These are phyloP conservation scores for Paecilomyces niveus DNA, from an alignment of 2,329 filamentous ascomycete species.

Conservation along the genomic window DNA sequence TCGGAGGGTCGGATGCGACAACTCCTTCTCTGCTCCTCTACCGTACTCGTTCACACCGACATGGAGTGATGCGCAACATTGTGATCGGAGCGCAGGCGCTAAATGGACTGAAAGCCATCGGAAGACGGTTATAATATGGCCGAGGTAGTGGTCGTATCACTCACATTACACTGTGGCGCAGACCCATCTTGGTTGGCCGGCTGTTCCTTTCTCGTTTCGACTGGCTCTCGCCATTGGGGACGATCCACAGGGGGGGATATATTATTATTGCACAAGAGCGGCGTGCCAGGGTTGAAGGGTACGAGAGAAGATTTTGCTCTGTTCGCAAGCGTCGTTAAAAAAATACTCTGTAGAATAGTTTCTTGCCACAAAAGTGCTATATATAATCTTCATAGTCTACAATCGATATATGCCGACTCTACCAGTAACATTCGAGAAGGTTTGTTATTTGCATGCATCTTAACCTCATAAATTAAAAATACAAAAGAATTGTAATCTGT, in stretches of 20 bases:
- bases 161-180: not conserved
- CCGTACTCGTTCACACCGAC: not conserved
- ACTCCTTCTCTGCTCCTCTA: not conserved
- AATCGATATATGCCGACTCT: too few species aligned
- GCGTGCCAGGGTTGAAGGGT: not conserved
- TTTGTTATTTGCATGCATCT: too few species aligned
- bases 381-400: too few species aligned
- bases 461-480: not conserved
- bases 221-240: not conserved
- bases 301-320: not conserved
- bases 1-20: slow-evolving; percentile 9
- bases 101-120: not conserved
- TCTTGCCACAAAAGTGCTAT: too few species aligned
- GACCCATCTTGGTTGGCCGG: not conserved
- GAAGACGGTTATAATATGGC: not conserved
- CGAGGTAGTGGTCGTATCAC: not conserved
- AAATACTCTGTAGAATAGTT: too few species aligned
- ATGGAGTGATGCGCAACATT: not conserved
- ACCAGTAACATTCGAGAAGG: too few species aligned
- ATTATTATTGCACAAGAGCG: not conserved
- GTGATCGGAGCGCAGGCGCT: not conserved
- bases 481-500: slow-evolving; percentile 23
- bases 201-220: not conserved
- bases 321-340: not conserved
- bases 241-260: not conserved